Evolutionary conservation across 2,329 filamentous ascomycete species (phyloP), one percentile per base, ranked within the genome.

Genomic region (Neofusicoccum ribis): DNA sequence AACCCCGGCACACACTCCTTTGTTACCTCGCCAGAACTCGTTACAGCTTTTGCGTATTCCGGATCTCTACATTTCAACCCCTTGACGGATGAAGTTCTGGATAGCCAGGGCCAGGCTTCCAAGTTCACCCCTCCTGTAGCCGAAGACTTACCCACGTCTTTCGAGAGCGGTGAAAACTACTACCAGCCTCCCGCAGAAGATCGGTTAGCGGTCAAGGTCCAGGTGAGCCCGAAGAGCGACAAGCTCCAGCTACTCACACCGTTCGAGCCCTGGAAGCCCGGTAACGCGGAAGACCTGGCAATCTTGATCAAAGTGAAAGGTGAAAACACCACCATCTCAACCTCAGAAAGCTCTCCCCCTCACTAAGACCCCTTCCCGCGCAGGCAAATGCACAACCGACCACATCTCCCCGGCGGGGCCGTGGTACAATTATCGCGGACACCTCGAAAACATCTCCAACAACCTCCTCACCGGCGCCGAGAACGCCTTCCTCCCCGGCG

Each of bases 1-100:
- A 78, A 79, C 43, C 74, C 81, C 1, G 80, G 79, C 34, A 84
- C 81, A 0, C 80, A 82, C 70, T 81, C 80, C 0, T 83, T 84
- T 67, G 79, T 83, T 51, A 79, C 81, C 15, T 83, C 80, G 2
- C 81, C 81, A 20, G 80, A 83, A 64, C 72, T 83, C 63, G 80
- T 80, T 27, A 79, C 80, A 11, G 79, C 77, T 39, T 69, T 70
- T 31, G 68, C 70, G 3, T 70, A 68, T 58, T 68, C 70, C 49
- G 68, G 70, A 1, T 66, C 67, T 15, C 66, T 70, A 6, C 66
- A 69, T 31, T 70, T 77, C 62, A 74, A 78, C 50, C 75, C 74
- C 0, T 60, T 67, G 1, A 72, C 67, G 15, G 74, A 77, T 43
- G 23, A 49, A 2, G 44, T 66, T 15, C n/a, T 58, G 5, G 52